Evolutionary conservation across 352 stramenopile genomes (phyloP).

Genomic region (Pythium oligandrum): DNA sequence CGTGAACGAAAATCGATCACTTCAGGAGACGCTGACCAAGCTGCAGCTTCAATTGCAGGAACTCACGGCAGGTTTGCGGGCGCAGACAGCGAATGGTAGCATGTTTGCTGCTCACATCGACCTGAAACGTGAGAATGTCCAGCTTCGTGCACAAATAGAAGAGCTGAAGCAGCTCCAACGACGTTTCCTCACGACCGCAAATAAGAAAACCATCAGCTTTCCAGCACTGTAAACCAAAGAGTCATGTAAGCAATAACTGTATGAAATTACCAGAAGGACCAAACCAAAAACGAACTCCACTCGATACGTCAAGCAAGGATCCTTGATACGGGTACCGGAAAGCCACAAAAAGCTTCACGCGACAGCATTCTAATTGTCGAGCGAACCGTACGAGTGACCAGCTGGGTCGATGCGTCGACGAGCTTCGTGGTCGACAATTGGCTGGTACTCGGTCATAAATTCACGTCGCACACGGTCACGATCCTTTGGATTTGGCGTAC

Average conservation of each 20-base stretch:
- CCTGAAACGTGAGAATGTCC: constrained; percentile 71
- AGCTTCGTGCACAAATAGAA: constrained; percentile 55
- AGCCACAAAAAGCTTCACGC: no score
- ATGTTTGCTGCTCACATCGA: constrained; percentile 68
- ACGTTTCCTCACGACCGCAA: constrained; percentile 59
- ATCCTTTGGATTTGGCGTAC: constrained; percentile 75
- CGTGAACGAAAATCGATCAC: constrained; percentile 19
- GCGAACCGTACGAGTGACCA: constrained; percentile 74
- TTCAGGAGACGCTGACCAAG: constrained; percentile 32
- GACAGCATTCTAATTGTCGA: constrained; percentile 42
- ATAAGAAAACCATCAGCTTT: constrained; percentile 73
- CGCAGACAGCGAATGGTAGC: constrained; percentile 9
- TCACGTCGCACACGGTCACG: constrained; percentile 77
- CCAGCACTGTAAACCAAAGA: constrained; percentile 28
- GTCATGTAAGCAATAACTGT: no score
- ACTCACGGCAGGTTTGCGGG: constrained; percentile 2
- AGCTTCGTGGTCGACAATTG: constrained; percentile 47
- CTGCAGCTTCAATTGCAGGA: constrained; percentile 33
- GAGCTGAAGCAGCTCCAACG: constrained; percentile 70
- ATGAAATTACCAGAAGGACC: no score
- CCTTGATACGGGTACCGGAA: no score
- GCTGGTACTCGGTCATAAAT: constrained; percentile 87
- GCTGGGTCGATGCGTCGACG: constrained; percentile 66
- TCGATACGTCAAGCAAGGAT: no score
- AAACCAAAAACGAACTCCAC: no score